Base-by-base conservation (phyloP, 371 early-diverging fungal genomes). In the Mycotypha africana region DNA sequence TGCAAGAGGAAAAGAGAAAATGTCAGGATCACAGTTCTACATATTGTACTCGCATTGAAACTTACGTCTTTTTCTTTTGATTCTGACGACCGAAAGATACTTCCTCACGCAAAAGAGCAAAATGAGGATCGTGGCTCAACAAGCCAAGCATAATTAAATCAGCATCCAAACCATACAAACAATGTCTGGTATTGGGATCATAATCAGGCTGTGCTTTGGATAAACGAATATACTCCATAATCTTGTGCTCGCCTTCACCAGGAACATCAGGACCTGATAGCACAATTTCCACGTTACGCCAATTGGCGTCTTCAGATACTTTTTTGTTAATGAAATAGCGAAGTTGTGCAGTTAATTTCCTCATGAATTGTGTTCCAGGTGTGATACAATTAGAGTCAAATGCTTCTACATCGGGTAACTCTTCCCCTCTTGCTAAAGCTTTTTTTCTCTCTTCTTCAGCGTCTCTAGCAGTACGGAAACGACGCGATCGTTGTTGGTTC, bases 231-330 rank as follows among this genome's bases (percentile, higher is more conserved):
- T 91, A 99, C 60, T 94, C 94, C 93, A 98, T 95, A 51, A 99
- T 98, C 68, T 99, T 99, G 70, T 99, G 99, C 63, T 99, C 99
- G 37, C 99, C 99, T 75, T 99, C 99, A 41, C 99, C 99, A n/a
- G 98, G 96, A 0, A 97, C 81, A 38, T 91, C 91, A 43, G 92
- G 93, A 22, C 95, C 96, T 19, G 95, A 95, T 14, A 99, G 79
- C 39, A 99, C 85, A 38, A 98, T 81, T 63, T 92, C 81, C 17
- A 92, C 73, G 42, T 84, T 67, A 56, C 83, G 81, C 97, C 98
- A 99, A 43, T 84, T 84, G 15, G 85, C 76, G 51, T 97, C 92
- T 47, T 86, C 88, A n/a, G 89, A 85, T 4, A 97, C 73, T 63
- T 93, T 89, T 52, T 93, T 88, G 51, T 86, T 76, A 45, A 99